These are phyloP conservation scores for Paraphoma chrysanthemicola DNA, from an alignment of 2,329 filamentous ascomycete genomes.

Conservation along the genomic window DNA sequence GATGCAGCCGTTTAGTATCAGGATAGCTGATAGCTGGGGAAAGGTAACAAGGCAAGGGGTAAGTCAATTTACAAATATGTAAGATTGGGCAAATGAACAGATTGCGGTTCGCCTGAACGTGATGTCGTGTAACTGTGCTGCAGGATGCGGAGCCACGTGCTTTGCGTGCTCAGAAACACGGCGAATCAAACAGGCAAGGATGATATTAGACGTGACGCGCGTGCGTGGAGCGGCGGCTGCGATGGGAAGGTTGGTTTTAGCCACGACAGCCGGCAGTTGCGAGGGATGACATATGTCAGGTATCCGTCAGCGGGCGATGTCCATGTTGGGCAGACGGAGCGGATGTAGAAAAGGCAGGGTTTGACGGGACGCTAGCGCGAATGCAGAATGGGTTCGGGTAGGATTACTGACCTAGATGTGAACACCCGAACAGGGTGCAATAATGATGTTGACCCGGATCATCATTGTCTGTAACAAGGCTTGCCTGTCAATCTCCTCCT, in stretches of 20 bases:
- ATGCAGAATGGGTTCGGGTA: neutral
- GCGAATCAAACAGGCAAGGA: constrained; percentile 18
- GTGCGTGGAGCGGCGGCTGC: neutral
- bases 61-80: neutral
- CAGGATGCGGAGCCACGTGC: constrained; percentile 13
- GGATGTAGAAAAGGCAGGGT: neutral
- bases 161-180: constrained; percentile 14
- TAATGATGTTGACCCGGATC: neutral
- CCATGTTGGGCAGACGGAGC: neutral
- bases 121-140: constrained; percentile 12
- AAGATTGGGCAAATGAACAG: neutral
- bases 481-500: neutral
- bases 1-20: constrained; percentile 2
- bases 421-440: neutral
- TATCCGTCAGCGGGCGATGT: constrained; percentile 11
- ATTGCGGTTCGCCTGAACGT: constrained; percentile 3
- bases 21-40: neutral
- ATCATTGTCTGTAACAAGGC: neutral
- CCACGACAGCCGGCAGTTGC: constrained; percentile 9
- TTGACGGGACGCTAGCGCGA: neutral
- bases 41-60: neutral
- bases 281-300: constrained; percentile 7
- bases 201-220: constrained; percentile 2
- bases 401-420: neutral
- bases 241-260: constrained; percentile 1